phyloP scores from a whole-genome alignment of 768 basidiomycete genomes.

The Suillus americanus region DNA sequence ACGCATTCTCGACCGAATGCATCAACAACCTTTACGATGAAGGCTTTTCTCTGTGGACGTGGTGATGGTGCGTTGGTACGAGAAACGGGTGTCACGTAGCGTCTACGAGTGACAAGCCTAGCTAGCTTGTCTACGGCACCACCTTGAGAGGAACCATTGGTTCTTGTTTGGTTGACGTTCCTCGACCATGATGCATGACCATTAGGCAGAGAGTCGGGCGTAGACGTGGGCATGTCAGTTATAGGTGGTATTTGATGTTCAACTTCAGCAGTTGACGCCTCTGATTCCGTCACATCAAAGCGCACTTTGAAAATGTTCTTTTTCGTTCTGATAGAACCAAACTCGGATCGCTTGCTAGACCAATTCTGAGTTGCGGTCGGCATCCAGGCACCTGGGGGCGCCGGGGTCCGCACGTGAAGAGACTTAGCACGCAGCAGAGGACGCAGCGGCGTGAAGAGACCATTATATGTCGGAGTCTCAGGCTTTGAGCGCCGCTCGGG shows the following conservation, averaged over 20 bases:
- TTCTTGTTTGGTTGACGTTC: background rate
- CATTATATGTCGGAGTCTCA: constrained; percentile 23
- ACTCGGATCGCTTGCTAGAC: constrained; percentile 24
- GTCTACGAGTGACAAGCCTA: constrained; percentile 20
- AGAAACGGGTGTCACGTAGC: constrained; percentile 20
- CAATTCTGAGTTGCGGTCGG: constrained; percentile 38
- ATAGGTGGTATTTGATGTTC: constrained; percentile 21
- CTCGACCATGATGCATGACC: background rate
- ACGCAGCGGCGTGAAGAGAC: constrained; percentile 40
- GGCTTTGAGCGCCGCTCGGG: constrained; percentile 18
- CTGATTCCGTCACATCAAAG: constrained; percentile 52
- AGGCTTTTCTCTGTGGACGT: constrained; percentile 44
- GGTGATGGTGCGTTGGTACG: constrained; percentile 24
- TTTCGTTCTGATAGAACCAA: constrained; percentile 35
- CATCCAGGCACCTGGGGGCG: constrained; percentile 65
- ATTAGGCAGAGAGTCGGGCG: no score
- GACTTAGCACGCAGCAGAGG: constrained; percentile 49
- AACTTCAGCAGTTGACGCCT: constrained; percentile 29
- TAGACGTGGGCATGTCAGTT: constrained; percentile 21
- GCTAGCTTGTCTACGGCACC: constrained; percentile 6
- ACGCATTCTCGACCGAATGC: constrained; percentile 58
- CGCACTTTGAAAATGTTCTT: constrained; percentile 71
- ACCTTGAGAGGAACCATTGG: background rate
- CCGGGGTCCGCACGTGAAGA: constrained; percentile 56
- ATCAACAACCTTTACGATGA: constrained; percentile 63